Conservation (phyloP, 345 rosid genomes). For the Kandelia obovata region DNA sequence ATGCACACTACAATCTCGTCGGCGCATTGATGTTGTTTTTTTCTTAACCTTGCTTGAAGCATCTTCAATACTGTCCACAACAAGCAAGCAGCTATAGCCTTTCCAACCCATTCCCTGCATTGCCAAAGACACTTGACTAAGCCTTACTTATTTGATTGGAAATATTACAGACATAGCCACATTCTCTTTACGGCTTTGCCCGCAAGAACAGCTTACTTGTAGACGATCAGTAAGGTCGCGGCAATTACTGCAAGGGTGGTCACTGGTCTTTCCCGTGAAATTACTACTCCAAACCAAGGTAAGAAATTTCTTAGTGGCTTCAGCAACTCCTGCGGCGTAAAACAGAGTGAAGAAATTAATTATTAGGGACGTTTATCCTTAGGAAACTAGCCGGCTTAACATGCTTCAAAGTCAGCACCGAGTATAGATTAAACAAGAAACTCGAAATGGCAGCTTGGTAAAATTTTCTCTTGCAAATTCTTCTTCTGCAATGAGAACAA, state of each 20-base stretch:
- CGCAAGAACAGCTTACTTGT: constrained; percentile 37
- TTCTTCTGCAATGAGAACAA: no score
- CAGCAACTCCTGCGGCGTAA: constrained; percentile 56
- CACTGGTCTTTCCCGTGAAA: constrained; percentile 60
- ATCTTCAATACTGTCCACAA: constrained; percentile 50
- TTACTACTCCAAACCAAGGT: constrained; percentile 43
- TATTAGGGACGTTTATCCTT: no score
- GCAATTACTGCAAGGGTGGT: constrained; percentile 35
- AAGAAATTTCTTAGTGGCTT: constrained; percentile 46
- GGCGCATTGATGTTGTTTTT: constrained; percentile 21
- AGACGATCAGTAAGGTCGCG: constrained; percentile 32
- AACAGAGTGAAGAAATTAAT: constrained; percentile 1
- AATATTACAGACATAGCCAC: no score
- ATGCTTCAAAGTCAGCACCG: no score
- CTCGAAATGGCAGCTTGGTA: no score
- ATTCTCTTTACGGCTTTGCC: no score
- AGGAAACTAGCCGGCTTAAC: no score
- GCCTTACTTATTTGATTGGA: no score
- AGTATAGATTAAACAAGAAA: no score
- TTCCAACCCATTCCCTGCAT: constrained; percentile 75
- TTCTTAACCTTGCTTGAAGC: constrained; percentile 43
- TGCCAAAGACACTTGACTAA: not conserved
- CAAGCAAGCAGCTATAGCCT: constrained; percentile 54
- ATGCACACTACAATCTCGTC: constrained; percentile 62
- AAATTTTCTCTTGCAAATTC: no score